These are phyloP conservation scores for Saturnispora mendoncae DNA, from an alignment of 805 yeast genomes.

Conservation along the genomic window DNA sequence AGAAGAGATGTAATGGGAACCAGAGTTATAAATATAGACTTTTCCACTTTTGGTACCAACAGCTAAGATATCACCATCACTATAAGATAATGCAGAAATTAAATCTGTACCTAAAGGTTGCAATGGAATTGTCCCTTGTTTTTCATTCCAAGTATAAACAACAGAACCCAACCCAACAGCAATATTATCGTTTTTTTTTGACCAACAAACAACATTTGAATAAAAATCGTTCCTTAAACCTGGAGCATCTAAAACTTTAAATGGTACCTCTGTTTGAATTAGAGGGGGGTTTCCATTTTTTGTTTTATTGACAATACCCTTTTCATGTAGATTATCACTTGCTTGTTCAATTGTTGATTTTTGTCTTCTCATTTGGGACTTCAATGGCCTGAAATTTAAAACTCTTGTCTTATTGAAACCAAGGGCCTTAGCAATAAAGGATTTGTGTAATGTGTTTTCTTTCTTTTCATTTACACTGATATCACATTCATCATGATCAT, in stretches of 20 bases:
- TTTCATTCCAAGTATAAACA: conserved; percentile 57
- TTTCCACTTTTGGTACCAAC: conserved; percentile 55
- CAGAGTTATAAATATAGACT: conserved; percentile 31
- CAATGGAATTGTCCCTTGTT: conserved; percentile 37
- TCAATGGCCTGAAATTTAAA: conserved; percentile 27
- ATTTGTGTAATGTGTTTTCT: conserved; percentile 22
- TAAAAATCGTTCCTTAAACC: conserved; percentile 69
- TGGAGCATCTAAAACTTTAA: conserved; percentile 57
- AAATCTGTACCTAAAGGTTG: conserved; percentile 33
- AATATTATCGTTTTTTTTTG: conserved; percentile 37
- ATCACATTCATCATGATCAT: not conserved
- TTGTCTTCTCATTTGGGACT: conserved; percentile 10
- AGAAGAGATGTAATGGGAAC: conserved; percentile 16
- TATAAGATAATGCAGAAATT: conserved; percentile 52
- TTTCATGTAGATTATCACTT: not conserved
- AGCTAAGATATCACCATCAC: conserved; percentile 37
- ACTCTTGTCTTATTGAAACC: conserved; percentile 39
- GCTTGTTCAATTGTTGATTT: conserved; percentile 3
- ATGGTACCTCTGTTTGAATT: conserved; percentile 34
- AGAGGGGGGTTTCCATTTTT: conserved; percentile 14
- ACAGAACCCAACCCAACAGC: conserved; percentile 59
- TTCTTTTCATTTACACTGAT: not conserved
- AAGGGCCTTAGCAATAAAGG: conserved; percentile 41
- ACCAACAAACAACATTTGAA: conserved; percentile 70
- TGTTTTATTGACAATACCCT: not conserved